phyloP scores from a whole-genome alignment of 2,329 filamentous ascomycete species.

The Paracoccidioides lutzii region DNA sequence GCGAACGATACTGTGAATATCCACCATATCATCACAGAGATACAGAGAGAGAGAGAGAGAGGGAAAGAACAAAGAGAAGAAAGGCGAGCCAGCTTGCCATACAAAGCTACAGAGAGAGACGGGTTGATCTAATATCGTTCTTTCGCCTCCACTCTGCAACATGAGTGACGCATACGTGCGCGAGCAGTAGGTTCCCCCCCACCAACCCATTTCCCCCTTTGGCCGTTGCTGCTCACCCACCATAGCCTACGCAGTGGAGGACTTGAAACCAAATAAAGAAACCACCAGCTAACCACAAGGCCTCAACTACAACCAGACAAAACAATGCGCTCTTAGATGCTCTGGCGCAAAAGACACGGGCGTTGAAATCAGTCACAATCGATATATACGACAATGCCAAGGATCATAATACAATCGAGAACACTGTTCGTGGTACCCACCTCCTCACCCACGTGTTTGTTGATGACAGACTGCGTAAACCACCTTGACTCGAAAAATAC shows the following conservation, averaged over 20 bases:
- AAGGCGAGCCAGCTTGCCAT: background rate
- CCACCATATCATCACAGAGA: background rate
- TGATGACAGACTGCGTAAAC: background rate
- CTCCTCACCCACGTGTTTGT: background rate
- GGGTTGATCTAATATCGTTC: background rate
- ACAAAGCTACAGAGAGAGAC: background rate
- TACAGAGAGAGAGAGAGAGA: background rate
- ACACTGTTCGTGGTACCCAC: constrained; percentile 48
- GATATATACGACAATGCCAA: constrained; percentile 97
- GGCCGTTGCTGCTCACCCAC: background rate
- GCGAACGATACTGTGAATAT: background rate
- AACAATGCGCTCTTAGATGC: constrained; percentile 92
- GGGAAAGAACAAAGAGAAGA: background rate
- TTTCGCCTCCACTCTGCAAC: constrained; percentile 9
- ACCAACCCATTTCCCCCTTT: background rate
- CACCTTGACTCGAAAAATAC: background rate
- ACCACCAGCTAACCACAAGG: background rate
- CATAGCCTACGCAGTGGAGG: background rate
- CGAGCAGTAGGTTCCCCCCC: constrained; percentile 42
- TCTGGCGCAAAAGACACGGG: constrained; percentile 79
- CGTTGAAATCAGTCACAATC: constrained; percentile 82
- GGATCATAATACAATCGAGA: constrained; percentile 76
- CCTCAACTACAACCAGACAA: constrained; percentile 42
- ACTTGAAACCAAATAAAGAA: background rate
- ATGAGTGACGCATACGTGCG: constrained; percentile 71